Conservation (phyloP, 331 rosid species). For the Quercus lobata region DNA sequence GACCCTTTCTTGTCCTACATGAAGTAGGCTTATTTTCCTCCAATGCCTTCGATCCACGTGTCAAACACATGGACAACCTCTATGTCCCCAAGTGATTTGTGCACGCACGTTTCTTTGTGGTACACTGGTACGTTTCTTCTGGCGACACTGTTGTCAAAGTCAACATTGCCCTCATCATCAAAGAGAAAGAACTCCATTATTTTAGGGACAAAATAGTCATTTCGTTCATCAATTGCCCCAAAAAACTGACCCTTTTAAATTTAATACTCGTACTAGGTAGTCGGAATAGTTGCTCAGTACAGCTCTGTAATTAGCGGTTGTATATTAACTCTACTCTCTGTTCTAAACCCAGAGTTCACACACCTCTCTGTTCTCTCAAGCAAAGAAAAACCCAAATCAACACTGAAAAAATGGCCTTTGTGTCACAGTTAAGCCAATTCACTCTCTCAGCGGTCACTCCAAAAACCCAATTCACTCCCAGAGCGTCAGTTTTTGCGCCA, state of each 20-base stretch:
- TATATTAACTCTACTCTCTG: background rate
- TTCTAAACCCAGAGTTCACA: background rate
- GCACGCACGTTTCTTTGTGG: background rate
- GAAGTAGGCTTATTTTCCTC: background rate
- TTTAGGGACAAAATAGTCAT: too few relatives aligned
- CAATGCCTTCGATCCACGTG: background rate
- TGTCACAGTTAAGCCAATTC: conserved; percentile 43
- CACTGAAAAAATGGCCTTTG: conserved; percentile 34
- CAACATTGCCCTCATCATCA: too few relatives aligned
- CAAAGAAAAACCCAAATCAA: background rate
- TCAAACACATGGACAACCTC: background rate
- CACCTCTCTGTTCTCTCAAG: background rate
- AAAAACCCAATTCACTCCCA: conserved; percentile 22
- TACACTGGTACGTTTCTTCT: too few relatives aligned
- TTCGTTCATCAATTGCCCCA: too few relatives aligned
- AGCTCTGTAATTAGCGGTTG: background rate
- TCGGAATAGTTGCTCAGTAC: too few relatives aligned
- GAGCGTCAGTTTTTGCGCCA: conserved; percentile 33
- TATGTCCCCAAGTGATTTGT: background rate
- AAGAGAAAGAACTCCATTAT: too few relatives aligned
- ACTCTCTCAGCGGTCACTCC: conserved; percentile 25
- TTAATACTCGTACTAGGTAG: too few relatives aligned
- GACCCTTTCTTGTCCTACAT: background rate
- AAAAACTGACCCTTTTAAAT: too few relatives aligned
- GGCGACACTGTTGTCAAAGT: too few relatives aligned